phyloP scores from a whole-genome alignment of 805 yeast genomes.

The Yarrowia divulgata region DNA sequence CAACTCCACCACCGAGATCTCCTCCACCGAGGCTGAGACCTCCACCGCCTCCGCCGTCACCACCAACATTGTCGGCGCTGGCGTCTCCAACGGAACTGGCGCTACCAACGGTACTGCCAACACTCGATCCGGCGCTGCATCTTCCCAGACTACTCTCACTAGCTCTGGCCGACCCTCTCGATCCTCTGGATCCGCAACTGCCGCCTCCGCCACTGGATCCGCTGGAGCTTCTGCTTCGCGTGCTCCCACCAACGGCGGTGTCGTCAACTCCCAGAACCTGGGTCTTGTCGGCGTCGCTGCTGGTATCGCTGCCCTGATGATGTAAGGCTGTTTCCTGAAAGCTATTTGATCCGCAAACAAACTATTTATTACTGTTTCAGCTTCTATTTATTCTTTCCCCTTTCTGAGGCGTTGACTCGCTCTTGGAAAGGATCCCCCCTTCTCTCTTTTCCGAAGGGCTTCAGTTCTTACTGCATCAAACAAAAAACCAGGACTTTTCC shows the following conservation, averaged over 20 bases:
- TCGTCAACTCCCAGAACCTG: conserved; percentile 31
- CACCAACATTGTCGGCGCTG: conserved; percentile 25
- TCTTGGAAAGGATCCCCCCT: background rate
- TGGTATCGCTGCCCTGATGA: conserved; percentile 39
- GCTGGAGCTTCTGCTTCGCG: conserved; percentile 34
- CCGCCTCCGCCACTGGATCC: conserved; percentile 36
- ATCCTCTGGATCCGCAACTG: conserved; percentile 25
- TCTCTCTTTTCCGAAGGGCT: background rate
- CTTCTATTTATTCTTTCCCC: conserved; percentile 16
- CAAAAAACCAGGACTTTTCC: conserved; percentile 5
- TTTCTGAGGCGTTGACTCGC: background rate
- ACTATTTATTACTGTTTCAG: conserved; percentile 5
- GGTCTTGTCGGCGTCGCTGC: conserved; percentile 34
- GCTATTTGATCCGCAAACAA: background rate
- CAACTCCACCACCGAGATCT: conserved; percentile 22
- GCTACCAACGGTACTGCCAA: conserved; percentile 12
- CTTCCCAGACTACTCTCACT: conserved; percentile 20
- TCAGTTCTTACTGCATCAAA: conserved; percentile 18
- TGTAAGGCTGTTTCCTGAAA: conserved; percentile 13
- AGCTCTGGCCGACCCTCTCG: conserved; percentile 13
- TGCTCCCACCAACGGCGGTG: conserved; percentile 38
- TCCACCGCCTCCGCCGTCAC: conserved; percentile 20
- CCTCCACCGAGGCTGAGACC: conserved; percentile 18
- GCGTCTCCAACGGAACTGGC: conserved; percentile 22
- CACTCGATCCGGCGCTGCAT: conserved; percentile 7